phyloP scores from a whole-genome alignment of 495 filamentous ascomycete genomes.

The Massariosphaeria phaeospora region DNA sequence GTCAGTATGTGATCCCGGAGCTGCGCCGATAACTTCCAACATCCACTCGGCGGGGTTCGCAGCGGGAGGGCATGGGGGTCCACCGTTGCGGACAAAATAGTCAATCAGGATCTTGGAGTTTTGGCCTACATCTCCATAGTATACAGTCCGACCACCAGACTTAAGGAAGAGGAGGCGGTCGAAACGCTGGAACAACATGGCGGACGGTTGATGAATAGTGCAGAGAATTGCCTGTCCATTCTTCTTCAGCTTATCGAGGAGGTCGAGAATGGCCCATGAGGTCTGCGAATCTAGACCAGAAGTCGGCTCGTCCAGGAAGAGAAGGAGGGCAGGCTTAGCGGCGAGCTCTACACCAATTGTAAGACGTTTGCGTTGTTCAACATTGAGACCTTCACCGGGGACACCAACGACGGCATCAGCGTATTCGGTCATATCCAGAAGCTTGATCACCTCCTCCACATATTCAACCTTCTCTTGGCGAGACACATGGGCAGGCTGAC shows the following conservation, averaged over 20 bases:
- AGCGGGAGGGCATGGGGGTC: constrained; percentile 62
- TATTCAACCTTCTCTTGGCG: constrained; percentile 75
- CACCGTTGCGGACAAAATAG: constrained; percentile 82
- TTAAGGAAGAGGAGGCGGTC: constrained; percentile 81
- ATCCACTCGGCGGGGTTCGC: constrained; percentile 97
- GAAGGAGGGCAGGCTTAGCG: constrained; percentile 80
- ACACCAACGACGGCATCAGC: constrained; percentile 85
- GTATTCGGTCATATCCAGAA: constrained; percentile 83
- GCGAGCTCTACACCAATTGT: constrained; percentile 91
- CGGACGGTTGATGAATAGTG: constrained; percentile 90
- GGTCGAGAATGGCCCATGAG: constrained; percentile 74
- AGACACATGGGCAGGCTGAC: constrained; percentile 68
- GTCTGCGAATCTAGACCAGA: constrained; percentile 82
- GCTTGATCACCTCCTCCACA: constrained; percentile 85
- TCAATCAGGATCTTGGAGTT: constrained; percentile 65
- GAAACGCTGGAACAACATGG: constrained; percentile 86
- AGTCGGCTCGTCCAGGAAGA: constrained; percentile 89
- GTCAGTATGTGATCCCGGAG: constrained; percentile 69
- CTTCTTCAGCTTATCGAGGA: constrained; percentile 76
- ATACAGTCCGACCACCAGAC: constrained; percentile 76
- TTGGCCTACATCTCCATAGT: constrained; percentile 84
- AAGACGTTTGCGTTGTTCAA: constrained; percentile 83
- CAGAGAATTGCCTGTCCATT: constrained; percentile 83
- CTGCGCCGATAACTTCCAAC: constrained; percentile 88
- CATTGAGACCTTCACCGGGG: constrained; percentile 83